Evolutionary conservation across 148 eudicot genomes (phyloP), one percentile per base, ranked within the genome.

Genomic region (Vaccinium vitisidaea): DNA sequence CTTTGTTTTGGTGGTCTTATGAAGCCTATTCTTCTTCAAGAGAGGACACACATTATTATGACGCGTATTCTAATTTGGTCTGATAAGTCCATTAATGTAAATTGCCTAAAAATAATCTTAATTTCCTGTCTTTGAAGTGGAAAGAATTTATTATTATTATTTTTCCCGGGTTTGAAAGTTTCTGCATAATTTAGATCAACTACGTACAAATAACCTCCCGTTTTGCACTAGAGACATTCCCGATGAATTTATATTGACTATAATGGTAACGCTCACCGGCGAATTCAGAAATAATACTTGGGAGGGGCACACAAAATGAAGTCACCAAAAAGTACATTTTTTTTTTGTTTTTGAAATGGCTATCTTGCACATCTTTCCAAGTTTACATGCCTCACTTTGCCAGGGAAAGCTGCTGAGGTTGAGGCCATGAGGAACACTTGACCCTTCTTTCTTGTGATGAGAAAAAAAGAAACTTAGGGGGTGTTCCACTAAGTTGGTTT

Each of bases 381-480:
- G 48, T 23, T 49, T 74, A 46, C 84, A 25, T 82, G 54, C 76
- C 30, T 48, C 83, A 81, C 27, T 80, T 48, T 46, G 23, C 48
- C 69, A 16, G 61, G 77, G 61, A 82, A 69, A 82, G 84, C 54
- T 48, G 76, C 16, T 11, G 18, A 25, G 76, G 79, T 76, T 65
- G 43, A 77, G 39, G 16, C 8, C 36, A 46, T 23, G 18, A 54
- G 75, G 56, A n/a, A 81, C 54, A 75, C 55, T 46, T 7, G 5
- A 43, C 74, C 74, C 30, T 67, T 50, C 32, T 49, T 76, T 76
- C 80, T 48, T 49, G 56, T 76, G 18, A 21, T 43, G 53, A 75
- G 46, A 21, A 23, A 49, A 76, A 48, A 4, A 13, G n/a, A 7
- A 49, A 49, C n/a, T 21, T n/a, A n/a, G n/a, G n/a, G n/a, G n/a